These are phyloP conservation scores for Ophiostoma piceae DNA, from an alignment of 2,329 filamentous ascomycete species.

Conservation along the genomic window DNA sequence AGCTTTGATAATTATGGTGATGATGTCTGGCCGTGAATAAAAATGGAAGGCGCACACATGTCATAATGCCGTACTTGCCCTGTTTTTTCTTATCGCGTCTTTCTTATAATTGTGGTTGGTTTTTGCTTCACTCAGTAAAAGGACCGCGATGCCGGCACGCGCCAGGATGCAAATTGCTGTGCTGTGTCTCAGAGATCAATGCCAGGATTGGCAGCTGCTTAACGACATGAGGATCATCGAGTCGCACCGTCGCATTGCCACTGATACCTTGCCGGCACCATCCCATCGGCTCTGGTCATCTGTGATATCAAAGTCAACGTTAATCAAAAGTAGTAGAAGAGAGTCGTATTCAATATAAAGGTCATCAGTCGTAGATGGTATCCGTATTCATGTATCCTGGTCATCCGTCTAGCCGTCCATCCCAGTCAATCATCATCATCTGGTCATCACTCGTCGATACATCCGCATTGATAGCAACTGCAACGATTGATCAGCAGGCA, in stretches of 20 bases:
- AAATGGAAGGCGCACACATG: neutral
- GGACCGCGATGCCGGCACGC: neutral
- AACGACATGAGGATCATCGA: neutral
- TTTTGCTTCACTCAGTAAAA: neutral
- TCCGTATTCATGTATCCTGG: neutral
- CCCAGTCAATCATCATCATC: neutral
- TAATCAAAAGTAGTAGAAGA: conserved; percentile 10
- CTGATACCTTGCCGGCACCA: neutral
- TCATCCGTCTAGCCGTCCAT: neutral
- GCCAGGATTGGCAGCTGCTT: neutral
- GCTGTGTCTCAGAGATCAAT: neutral
- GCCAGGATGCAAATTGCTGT: neutral
- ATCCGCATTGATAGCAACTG: neutral
- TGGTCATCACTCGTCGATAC: neutral
- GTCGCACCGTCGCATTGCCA: neutral
- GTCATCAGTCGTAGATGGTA: neutral
- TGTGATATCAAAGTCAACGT: neutral
- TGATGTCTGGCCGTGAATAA: neutral
- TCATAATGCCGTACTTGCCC: neutral
- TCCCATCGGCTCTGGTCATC: too few species aligned
- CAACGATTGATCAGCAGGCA: neutral
- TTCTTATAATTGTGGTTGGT: neutral
- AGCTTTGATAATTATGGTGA: neutral
- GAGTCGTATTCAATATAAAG: neutral
- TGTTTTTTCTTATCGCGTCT: neutral